These are phyloP conservation scores for Sphenostylis stenocarpa DNA, from an alignment of 306 rosid species.

Conservation along the genomic window DNA sequence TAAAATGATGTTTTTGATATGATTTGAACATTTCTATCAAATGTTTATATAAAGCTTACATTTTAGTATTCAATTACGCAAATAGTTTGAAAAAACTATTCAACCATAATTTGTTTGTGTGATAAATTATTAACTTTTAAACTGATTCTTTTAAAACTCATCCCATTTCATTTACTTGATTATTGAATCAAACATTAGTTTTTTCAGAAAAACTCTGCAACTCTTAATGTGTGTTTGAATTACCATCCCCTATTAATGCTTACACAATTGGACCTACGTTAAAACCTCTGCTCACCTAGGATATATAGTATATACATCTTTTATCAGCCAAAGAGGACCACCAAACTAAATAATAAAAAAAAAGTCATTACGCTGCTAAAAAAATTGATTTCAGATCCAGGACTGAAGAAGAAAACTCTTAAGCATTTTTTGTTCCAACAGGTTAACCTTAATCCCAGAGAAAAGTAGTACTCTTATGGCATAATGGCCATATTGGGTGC, in stretches of 20 bases:
- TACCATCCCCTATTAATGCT: background rate
- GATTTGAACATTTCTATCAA: too few species aligned
- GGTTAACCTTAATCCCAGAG: background rate
- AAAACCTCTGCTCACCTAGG: too few species aligned
- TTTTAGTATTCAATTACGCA: too few species aligned
- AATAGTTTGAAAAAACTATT: too few species aligned
- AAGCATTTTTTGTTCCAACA: background rate
- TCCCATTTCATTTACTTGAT: too few species aligned
- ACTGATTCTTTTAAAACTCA: too few species aligned
- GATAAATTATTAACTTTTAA: too few species aligned
- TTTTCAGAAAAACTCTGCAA: background rate
- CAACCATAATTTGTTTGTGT: too few species aligned
- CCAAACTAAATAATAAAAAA: background rate
- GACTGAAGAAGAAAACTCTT: background rate
- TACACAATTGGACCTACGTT: too few species aligned
- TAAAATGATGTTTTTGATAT: too few species aligned
- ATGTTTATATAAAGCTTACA: too few species aligned
- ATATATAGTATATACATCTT: background rate
- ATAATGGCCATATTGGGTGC: background rate
- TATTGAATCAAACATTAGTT: too few species aligned
- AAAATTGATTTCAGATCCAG: background rate
- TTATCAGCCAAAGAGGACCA: background rate
- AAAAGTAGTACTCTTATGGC: background rate
- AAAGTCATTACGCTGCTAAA: background rate
- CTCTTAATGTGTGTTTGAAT: background rate